Conservation (phyloP, 257 asterid genomes). For the Salvia hispanica region DNA sequence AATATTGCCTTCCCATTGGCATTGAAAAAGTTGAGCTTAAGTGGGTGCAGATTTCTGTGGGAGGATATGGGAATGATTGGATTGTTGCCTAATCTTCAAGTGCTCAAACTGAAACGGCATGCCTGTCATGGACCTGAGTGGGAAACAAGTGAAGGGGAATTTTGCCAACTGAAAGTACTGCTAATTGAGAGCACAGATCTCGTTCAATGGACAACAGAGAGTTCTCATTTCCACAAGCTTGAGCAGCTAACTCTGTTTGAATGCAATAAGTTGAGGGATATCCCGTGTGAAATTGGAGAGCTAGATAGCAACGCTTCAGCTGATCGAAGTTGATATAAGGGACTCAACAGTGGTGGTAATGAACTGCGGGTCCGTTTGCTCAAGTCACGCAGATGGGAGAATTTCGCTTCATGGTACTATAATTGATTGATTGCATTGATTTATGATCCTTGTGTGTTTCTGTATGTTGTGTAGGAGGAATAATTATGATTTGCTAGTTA, state of each 20-base stretch:
- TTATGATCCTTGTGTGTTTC: not conserved
- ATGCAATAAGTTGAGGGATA: not conserved
- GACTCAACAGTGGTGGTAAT: not conserved
- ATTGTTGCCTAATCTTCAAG: constrained; percentile 13
- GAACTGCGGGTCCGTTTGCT: constrained; percentile 2
- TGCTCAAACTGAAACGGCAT: constrained; percentile 20
- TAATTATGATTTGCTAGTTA: no score
- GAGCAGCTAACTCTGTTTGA: not conserved
- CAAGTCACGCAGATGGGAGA: not conserved
- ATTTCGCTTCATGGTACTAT: no score
- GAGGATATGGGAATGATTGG: constrained; percentile 11
- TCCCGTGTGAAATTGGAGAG: constrained; percentile 27
- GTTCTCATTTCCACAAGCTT: constrained; percentile 8
- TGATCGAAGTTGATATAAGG: constrained; percentile 15
- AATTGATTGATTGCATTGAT: not conserved
- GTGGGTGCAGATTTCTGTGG: constrained; percentile 27
- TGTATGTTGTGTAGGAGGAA: no score
- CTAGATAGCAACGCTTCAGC: constrained; percentile 10
- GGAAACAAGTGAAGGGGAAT: constrained; percentile 28
- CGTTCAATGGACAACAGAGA: constrained; percentile 1
- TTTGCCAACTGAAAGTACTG: constrained; percentile 1
- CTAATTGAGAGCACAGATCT: not conserved
- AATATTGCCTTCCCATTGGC: not conserved
- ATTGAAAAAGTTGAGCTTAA: constrained; percentile 20
- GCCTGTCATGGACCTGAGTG: not conserved